phyloP scores from a whole-genome alignment of 306 rosid genomes.

The Datisca glomerata region DNA sequence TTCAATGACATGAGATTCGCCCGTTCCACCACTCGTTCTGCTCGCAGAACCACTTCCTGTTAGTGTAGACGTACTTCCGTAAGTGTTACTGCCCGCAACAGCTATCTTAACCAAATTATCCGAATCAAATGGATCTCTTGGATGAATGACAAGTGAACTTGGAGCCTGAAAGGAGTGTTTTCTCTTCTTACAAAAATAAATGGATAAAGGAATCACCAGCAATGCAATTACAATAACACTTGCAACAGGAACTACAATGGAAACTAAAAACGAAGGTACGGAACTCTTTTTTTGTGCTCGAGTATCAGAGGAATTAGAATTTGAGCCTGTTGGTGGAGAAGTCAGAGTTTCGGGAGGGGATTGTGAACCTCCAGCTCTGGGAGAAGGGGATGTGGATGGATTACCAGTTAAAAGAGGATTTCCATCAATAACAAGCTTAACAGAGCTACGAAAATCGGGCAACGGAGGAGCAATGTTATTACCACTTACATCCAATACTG shows the following conservation, averaged over 20 bases:
- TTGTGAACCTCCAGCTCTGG: slow-evolving; percentile 6
- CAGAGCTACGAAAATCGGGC: slow-evolving; percentile 41
- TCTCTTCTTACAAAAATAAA: slow-evolving; percentile 49
- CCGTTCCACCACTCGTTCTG: slow-evolving; percentile 45
- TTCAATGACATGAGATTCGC: slow-evolving; percentile 77
- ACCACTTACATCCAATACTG: slow-evolving; percentile 59
- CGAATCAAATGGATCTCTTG: slow-evolving; percentile 80
- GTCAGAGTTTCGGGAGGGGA: slow-evolving; percentile 13
- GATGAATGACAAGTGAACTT: slow-evolving; percentile 68
- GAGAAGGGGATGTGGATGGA: slow-evolving; percentile 15
- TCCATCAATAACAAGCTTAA: slow-evolving; percentile 32
- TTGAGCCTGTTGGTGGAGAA: slow-evolving; percentile 11
- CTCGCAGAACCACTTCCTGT: slow-evolving; percentile 62
- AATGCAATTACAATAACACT: slow-evolving; percentile 66
- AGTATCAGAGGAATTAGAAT: slow-evolving; percentile 7
- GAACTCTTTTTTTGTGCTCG: slow-evolving; percentile 9
- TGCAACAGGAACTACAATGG: slow-evolving; percentile 41
- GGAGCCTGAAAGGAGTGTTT: slow-evolving; percentile 31
- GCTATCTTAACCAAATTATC: slow-evolving; percentile 54
- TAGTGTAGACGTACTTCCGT: slow-evolving; percentile 40
- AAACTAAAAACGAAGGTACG: slow-evolving; percentile 21
- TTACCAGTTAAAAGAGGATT: slow-evolving; percentile 21
- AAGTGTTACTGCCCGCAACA: slow-evolving; percentile 34
- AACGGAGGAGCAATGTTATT: slow-evolving; percentile 73
- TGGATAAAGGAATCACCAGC: slow-evolving; percentile 55